phyloP scores from a whole-genome alignment of 371 early-diverging fungal species.

The Lichtheimia ramosa region DNA sequence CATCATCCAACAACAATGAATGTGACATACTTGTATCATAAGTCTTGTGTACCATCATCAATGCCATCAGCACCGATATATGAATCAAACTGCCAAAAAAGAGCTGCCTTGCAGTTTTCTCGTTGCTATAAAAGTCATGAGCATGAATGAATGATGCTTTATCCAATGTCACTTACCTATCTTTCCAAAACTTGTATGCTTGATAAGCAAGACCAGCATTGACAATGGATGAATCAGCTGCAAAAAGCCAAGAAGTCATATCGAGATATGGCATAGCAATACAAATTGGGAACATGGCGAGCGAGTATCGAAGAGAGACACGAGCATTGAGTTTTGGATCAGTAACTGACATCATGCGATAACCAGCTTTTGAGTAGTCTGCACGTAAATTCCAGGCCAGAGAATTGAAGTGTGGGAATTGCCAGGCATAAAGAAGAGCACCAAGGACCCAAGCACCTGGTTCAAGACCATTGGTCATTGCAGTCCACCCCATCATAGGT shows the following conservation, averaged over 20 bases:
- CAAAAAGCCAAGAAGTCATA: conserved; percentile 82
- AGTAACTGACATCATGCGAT: conserved; percentile 92
- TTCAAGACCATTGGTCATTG: conserved; percentile 78
- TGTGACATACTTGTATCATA: conserved; percentile 8
- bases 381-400: conserved; percentile 88
- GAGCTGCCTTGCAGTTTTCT: conserved; percentile 80
- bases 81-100: conserved; percentile 92
- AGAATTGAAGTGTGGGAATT: conserved; percentile 98
- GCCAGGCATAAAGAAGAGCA: conserved; percentile 90
- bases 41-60: conserved; percentile 87
- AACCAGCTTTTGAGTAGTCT: conserved; percentile 97
- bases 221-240: conserved; percentile 70
- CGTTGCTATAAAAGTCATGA: conserved; percentile 42
- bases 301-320: conserved; percentile 81
- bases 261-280: conserved; percentile 64
- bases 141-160: neutral
- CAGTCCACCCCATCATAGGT: conserved; percentile 97
- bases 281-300: conserved; percentile 86
- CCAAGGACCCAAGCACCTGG: conserved; percentile 83
- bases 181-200: conserved; percentile 78
- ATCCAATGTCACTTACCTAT: conserved; percentile 30
- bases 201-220: conserved; percentile 72
- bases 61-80: conserved; percentile 80
- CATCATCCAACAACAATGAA: conserved; percentile 11
- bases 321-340: conserved; percentile 88